These are phyloP conservation scores for Trametes hirsuta DNA, from an alignment of 1,284 basidiomycete genomes.

Conservation along the genomic window DNA sequence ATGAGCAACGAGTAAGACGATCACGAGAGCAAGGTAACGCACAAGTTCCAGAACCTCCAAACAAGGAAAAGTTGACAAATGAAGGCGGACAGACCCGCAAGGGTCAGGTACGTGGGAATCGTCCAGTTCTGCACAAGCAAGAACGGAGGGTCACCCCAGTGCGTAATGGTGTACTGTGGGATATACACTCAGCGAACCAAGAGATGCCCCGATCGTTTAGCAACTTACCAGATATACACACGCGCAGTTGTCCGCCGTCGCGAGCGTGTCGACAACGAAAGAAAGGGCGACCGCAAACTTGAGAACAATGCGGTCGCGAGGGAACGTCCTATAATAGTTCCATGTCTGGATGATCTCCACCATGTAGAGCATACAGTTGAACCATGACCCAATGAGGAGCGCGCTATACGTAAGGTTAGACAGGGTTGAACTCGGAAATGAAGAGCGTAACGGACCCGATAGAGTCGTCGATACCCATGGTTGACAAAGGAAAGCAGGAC, in stretches of 20 bases:
- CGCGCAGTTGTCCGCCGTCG: conserved; percentile 1
- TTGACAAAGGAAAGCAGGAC: background rate
- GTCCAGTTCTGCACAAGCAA: conserved; percentile 1
- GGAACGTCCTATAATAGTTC: conserved; percentile 1
- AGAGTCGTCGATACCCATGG: conserved; percentile 1
- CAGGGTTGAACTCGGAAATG: no score
- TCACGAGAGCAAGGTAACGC: background rate
- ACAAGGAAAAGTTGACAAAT: conserved; percentile 1
- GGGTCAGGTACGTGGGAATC: background rate
- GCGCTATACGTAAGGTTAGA: background rate
- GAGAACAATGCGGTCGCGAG: background rate
- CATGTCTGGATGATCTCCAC: background rate
- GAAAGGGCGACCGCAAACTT: background rate
- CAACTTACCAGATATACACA: background rate
- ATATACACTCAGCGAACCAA: background rate
- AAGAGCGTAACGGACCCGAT: background rate
- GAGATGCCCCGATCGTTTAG: no score
- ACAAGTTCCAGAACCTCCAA: conserved; percentile 3
- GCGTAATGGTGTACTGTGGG: background rate
- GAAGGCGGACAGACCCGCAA: conserved; percentile 2
- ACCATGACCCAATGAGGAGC: conserved; percentile 3
- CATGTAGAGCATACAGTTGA: conserved; percentile 2
- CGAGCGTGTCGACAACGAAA: background rate
- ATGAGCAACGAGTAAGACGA: background rate
- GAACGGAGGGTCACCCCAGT: background rate